Evolutionary conservation across 257 asterid species (phyloP), one percentile per base, ranked within the genome.

Genomic region (Eustoma russellianum): DNA sequence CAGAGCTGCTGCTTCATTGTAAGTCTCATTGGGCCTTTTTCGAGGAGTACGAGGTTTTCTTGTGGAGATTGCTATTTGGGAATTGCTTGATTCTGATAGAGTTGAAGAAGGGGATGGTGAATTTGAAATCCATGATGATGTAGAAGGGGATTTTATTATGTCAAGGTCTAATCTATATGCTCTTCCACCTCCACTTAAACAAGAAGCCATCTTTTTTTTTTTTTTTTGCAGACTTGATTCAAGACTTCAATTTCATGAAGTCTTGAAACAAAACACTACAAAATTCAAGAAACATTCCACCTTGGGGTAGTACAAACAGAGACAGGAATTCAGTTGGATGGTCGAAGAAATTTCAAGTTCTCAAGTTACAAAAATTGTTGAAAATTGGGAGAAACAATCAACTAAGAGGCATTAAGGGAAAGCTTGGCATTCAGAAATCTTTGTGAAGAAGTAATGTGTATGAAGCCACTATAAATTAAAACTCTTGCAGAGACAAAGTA

Each of bases 71-170:
- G 77, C 74, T 6, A 76, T 53, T 1, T 82, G 93, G 24, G 86
- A 77, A 40, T 82, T 83, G 72, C 86, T 81, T 40, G 96, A 74
- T 61, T 90, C 95, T 0, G 96, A 81, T 50, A 89, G 75, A 3
- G 95, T 83, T 6, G 97, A 89, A 0, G 98, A 83, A 0, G 97
- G 94, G 0, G 97, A 89, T 0, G 95, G 72, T 14, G 95, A 86
- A 33, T 76, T 73, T 7, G 94, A 85, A 38, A 69, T 61, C 95
- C 95, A 83, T 1, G 88, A 87, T 1, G 88, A 83, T 9, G 80
- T 66, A 7, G 88, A 69, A 7, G 94, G 88, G 33, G 98, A 90
- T 66, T 83, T 86, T 5, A 83, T 81, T 7, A 78, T 59, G 9
- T 90, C 98, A 0, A 90, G 57, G 63, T 86, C 78, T n/a, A 89